Percentiles rank a stretch among this genome's conserved stretches.
Evolutionary conservation across 805 yeast species (phyloP).

Genomic region (Spencermartinsiella europaea): DNA sequence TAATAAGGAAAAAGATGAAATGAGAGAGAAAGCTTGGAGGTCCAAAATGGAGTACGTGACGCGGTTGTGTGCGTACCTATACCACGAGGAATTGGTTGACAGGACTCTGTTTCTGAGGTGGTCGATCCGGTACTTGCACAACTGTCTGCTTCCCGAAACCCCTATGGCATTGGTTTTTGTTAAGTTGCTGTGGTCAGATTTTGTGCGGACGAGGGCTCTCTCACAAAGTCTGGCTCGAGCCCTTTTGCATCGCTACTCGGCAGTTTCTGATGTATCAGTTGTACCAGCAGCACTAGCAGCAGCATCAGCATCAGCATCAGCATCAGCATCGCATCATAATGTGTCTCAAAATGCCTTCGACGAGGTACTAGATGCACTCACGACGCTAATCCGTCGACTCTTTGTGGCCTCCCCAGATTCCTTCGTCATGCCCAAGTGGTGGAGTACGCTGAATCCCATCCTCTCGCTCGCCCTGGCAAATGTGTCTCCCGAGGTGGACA

Average conservation of each 20-base stretch:
- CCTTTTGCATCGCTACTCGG: constrained; percentile 39
- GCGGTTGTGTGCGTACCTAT: constrained; percentile 58
- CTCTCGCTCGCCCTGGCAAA: constrained; percentile 24
- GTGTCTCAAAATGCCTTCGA: no score
- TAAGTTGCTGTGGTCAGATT: constrained; percentile 66
- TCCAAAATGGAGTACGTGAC: constrained; percentile 54
- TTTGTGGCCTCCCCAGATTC: constrained; percentile 24
- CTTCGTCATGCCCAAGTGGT: constrained; percentile 30
- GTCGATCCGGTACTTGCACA: constrained; percentile 50
- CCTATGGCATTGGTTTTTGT: constrained; percentile 50
- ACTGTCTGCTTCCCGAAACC: constrained; percentile 35
- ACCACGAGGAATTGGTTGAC: constrained; percentile 63
- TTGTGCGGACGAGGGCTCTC: constrained; percentile 49
- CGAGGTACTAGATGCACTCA: constrained; percentile 23
- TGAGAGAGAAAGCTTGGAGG: constrained; percentile 38
- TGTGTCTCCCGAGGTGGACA: constrained; percentile 10
- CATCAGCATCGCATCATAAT: constrained; percentile 11
- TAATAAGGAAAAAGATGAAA: constrained; percentile 9
- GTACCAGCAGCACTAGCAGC: no score
- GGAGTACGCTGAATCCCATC: constrained; percentile 26
- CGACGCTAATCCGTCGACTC: constrained; percentile 18
- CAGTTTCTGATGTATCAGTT: constrained; percentile 26
- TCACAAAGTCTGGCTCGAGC: constrained; percentile 63
- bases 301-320: constrained; percentile 5
- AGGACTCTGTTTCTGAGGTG: constrained; percentile 56